These are phyloP conservation scores for Spiromastix sp. DNA, from an alignment of 2,329 filamentous ascomycete genomes.

Conservation along the genomic window DNA sequence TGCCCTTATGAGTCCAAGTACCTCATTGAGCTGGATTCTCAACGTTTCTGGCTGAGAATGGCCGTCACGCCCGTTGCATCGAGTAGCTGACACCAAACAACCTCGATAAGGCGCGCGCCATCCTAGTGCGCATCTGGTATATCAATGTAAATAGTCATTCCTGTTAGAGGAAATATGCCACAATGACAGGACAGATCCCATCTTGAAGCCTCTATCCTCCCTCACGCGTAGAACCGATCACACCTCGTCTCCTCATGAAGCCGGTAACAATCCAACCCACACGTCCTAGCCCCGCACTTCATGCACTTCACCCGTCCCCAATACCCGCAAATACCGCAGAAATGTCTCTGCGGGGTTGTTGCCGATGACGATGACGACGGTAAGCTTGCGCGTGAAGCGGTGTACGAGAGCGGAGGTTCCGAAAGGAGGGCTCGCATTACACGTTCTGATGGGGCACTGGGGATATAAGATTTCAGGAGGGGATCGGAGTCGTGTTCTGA, in stretches of 20 bases:
- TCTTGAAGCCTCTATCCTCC: no score
- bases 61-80: no score
- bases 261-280: conserved; percentile 38
- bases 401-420: conserved; percentile 38
- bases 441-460: conserved; percentile 33
- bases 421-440: conserved; percentile 35
- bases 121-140: no score
- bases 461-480: conserved; percentile 32
- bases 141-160: no score
- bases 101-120: not conserved
- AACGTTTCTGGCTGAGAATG: no score
- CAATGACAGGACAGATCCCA: not conserved
- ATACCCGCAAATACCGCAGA: conserved; percentile 41
- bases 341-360: conserved; percentile 27
- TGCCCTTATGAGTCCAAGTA: no score
- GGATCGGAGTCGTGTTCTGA: conserved; percentile 31
- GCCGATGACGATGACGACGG: conserved; percentile 12
- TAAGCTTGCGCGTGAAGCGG: conserved; percentile 32
- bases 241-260: conserved; percentile 39
- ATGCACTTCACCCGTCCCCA: conserved; percentile 40
- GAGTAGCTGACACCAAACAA: no score
- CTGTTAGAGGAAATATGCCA: not conserved
- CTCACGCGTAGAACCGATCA: conserved; percentile 26
- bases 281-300: conserved; percentile 37
- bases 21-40: no score